Conservation (phyloP, 2,329 filamentous ascomycete species). For the Grosmannia serpens region DNA sequence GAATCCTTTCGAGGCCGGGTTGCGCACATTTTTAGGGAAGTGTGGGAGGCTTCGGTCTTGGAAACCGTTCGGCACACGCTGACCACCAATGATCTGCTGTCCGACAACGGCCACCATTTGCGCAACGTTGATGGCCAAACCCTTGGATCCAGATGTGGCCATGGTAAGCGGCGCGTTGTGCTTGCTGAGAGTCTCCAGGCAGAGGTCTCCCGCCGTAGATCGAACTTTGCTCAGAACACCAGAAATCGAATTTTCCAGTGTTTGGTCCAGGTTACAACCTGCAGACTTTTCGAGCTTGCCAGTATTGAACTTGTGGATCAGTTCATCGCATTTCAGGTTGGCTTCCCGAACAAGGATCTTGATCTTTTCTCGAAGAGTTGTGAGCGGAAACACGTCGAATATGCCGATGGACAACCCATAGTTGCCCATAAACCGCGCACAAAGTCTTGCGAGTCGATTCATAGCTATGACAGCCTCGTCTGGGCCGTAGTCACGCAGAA, state of each 20-base stretch:
- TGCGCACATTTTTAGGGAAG: conserved; percentile 84
- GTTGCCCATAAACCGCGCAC: conserved; percentile 77
- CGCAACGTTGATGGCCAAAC: conserved; percentile 93
- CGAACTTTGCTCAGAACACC: conserved; percentile 87
- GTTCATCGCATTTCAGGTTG: conserved; percentile 68
- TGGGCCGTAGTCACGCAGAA: conserved; percentile 87
- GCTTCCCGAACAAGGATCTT: conserved; percentile 64
- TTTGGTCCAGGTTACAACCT: conserved; percentile 85
- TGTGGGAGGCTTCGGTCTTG: conserved; percentile 91
- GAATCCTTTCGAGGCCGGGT: conserved; percentile 93
- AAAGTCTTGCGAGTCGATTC: conserved; percentile 87
- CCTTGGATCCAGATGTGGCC: conserved; percentile 95
- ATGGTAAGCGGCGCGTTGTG: conserved; percentile 93
- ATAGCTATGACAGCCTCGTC: conserved; percentile 81
- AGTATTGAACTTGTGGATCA: conserved; percentile 69
- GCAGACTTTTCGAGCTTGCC: conserved; percentile 76
- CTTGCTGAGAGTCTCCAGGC: conserved; percentile 78
- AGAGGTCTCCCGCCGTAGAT: conserved; percentile 80
- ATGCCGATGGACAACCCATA: conserved; percentile 95
- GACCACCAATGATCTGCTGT: conserved; percentile 92
- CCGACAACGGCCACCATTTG: conserved; percentile 98
- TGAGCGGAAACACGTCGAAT: conserved; percentile 80
- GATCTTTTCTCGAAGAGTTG: conserved; percentile 60
- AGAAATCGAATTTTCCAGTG: conserved; percentile 80
- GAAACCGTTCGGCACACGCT: conserved; percentile 90